These are phyloP conservation scores for Phytophthora agathidicida DNA, from an alignment of 352 stramenopile genomes.

Conservation along the genomic window DNA sequence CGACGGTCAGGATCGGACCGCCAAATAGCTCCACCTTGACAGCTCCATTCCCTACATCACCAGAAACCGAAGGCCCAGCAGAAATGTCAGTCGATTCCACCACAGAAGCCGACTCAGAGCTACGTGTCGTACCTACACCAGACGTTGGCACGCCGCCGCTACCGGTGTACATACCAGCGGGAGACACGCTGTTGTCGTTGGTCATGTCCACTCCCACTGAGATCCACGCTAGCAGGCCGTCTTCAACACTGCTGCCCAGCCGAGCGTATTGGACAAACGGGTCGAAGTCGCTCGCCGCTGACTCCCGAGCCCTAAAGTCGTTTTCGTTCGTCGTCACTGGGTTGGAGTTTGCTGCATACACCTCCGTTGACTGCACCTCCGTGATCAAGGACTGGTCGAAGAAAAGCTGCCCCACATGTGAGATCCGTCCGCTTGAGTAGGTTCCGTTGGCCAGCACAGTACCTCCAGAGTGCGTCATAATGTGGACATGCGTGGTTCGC, in stretches of 20 bases:
- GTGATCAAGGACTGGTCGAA: constrained; percentile 32
- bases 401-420: constrained; percentile 29
- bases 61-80: constrained; percentile 15
- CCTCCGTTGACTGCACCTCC: constrained; percentile 18
- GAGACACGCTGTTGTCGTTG: constrained; percentile 9
- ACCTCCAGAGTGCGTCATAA: constrained; percentile 19
- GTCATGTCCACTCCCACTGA: constrained; percentile 27
- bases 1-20: not conserved
- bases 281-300: constrained; percentile 21
- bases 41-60: constrained; percentile 12
- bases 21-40: not conserved
- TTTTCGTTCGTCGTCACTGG: constrained; percentile 21
- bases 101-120: not conserved
- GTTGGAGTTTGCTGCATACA: constrained; percentile 16
- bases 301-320: constrained; percentile 16
- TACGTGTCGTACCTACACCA: constrained; percentile 8
- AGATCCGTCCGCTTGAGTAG: constrained; percentile 17
- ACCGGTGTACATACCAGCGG: constrained; percentile 7
- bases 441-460: constrained; percentile 19
- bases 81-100: constrained; percentile 5
- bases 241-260: constrained; percentile 13
- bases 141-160: constrained; percentile 3
- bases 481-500: constrained; percentile 28
- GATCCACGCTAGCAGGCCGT: constrained; percentile 31
- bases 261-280: constrained; percentile 20